Evolutionary conservation across 352 stramenopile genomes (phyloP).

Genomic region (Pythium biforme): DNA sequence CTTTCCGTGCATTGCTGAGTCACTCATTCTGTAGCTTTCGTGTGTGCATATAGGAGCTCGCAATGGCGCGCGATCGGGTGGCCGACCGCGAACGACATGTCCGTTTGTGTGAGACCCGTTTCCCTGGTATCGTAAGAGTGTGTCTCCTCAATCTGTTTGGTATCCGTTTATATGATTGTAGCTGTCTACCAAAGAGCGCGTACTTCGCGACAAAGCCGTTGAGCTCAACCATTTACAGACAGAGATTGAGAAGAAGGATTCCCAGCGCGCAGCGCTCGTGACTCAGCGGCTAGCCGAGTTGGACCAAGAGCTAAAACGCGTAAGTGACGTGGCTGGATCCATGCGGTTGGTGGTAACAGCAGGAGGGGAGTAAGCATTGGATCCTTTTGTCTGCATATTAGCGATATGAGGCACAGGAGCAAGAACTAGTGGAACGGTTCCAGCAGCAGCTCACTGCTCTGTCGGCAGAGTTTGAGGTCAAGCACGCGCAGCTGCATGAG

Average conservation of each 20-base stretch:
- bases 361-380: too few species aligned
- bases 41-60: neutral
- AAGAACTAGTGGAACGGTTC: conserved; percentile 2
- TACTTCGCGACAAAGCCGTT: conserved; percentile 40
- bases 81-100: conserved; percentile 7
- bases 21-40: too few species aligned
- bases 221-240: conserved; percentile 31
- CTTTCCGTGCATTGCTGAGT: too few species aligned
- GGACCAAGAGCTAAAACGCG: conserved; percentile 14
- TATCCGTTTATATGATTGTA: conserved; percentile 7
- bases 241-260: conserved; percentile 15
- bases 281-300: conserved; percentile 3
- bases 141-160: too few species aligned
- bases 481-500: neutral
- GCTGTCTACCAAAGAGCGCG: conserved; percentile 43
- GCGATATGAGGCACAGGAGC: neutral
- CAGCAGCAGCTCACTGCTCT: conserved; percentile 15
- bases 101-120: too few species aligned
- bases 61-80: conserved; percentile 1
- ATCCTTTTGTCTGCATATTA: too few species aligned
- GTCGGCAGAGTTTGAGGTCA: conserved; percentile 1
- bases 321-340: conserved; percentile 5
- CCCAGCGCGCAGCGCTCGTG: neutral
- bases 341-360: too few species aligned
- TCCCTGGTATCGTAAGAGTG: too few species aligned